Evolutionary conservation across 495 filamentous ascomycete genomes (phyloP), one percentile per base, ranked within the genome.

Genomic region (Podospora comata): DNA sequence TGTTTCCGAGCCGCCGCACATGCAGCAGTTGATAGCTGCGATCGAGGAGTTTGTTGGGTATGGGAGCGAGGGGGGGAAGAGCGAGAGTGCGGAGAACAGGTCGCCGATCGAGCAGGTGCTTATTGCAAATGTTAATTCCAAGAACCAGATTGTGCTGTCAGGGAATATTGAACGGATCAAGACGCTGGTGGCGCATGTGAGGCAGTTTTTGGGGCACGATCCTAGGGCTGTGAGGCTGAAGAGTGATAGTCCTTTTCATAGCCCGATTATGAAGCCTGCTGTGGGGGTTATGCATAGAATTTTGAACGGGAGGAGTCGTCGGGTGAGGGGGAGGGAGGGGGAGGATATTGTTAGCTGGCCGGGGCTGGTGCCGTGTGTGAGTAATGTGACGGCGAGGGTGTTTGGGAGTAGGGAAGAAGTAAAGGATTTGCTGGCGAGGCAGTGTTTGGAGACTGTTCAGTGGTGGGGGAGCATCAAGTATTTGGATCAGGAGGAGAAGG

Each of bases 391-490:
- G 15, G 93, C 89, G 11, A 75, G 88, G 65, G 93, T 94, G 13
- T 97, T 97, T 70, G 77, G 80, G 66, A 89, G 85, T 62, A 86
- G 85, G 69, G 86, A 87, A 26, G 86, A 95, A 57, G 80, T 99
- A 26, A 91, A 89, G 71, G 85, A 92, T 67, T 77, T 94, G 4
- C 75, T 97, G 44, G 90, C 92, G 15, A 79, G 91, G 66, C 88
- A 91, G 72, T 92, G 89, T 60, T 89, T 93, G 16, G 92, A 96
- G 79, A 97, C 94, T 16, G 92, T 99, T 16, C 83, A 85, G 68
- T 99, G 95, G 95, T 95, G 92, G 88, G 92, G 95, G 60, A 93
- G 90, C 69, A 91, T 98, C 60, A 88, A 88, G 70, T 97, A 94
- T 72, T 80, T 99, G 57, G 92, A 98, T 75, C 89, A 95, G 71